Percentiles rank a stretch among this genome's conserved stretches.
phyloP scores from a whole-genome alignment of 2,329 filamentous ascomycete genomes.

The Colletotrichum truncatum region DNA sequence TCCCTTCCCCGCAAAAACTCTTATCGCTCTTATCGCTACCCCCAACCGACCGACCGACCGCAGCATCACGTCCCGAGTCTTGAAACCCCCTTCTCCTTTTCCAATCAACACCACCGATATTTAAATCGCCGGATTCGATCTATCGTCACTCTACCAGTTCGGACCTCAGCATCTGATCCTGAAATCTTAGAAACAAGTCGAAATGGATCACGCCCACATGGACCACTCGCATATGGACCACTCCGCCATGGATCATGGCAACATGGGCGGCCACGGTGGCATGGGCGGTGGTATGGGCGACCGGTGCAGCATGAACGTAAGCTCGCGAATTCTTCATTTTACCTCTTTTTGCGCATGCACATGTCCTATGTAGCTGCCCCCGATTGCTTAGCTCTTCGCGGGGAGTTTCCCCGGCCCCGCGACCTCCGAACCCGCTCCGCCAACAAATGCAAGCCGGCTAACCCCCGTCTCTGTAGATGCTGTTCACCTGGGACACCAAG shows the following conservation, averaged over 20 bases:
- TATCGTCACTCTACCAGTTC: too few species aligned
- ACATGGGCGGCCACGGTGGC: slow-evolving; percentile 54
- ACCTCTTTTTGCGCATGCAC: not conserved
- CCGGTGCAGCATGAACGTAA: slow-evolving; percentile 92
- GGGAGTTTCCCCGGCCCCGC: not conserved
- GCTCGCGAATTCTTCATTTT: slow-evolving; percentile 42
- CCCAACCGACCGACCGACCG: not conserved
- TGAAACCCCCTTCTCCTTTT: not conserved
- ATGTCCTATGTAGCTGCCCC: not conserved
- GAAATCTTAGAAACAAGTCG: not conserved
- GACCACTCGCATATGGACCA: slow-evolving; percentile 55
- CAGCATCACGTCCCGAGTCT: slow-evolving; percentile 6
- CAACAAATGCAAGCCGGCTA: slow-evolving; percentile 12
- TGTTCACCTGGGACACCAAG: slow-evolving; percentile 94
- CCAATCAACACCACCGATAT: not conserved
- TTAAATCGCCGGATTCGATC: not conserved
- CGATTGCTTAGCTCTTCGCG: not conserved
- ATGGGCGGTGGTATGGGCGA: slow-evolving; percentile 69
- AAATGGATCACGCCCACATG: slow-evolving; percentile 40
- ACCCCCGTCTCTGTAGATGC: slow-evolving; percentile 71
- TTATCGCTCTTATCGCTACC: slow-evolving; percentile 1
- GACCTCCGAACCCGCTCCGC: not conserved
- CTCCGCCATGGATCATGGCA: slow-evolving; percentile 55
- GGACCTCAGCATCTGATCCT: not conserved
- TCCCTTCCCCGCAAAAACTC: not conserved